Percentiles rank a stretch among this genome's conserved stretches.
Evolutionary conservation across 2,329 filamentous ascomycete species (phyloP).

Genomic region (Phialocephala subalpina): DNA sequence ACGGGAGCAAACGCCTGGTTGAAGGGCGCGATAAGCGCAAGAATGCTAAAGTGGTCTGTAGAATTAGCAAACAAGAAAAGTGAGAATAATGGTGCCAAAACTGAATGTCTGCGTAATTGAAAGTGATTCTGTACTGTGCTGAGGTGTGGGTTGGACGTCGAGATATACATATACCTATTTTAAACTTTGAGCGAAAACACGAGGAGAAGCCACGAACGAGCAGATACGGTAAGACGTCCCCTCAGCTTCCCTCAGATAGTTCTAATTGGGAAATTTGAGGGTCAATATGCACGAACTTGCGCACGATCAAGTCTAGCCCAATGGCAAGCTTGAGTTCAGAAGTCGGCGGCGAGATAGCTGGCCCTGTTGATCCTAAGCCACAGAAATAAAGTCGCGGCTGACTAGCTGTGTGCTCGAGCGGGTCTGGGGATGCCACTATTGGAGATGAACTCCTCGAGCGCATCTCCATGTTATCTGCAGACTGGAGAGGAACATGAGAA

Average conservation of each 20-base stretch:
- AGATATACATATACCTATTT: slow-evolving; percentile 10
- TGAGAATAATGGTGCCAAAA: background rate
- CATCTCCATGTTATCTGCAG: background rate
- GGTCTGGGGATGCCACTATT: background rate
- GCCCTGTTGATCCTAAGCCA: slow-evolving; percentile 16
- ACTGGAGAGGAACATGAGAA: slow-evolving; percentile 3
- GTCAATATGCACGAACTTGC: slow-evolving; percentile 12
- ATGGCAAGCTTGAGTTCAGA: slow-evolving; percentile 6
- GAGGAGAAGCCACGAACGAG: slow-evolving; percentile 15
- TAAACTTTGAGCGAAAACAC: background rate
- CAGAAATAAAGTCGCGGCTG: background rate
- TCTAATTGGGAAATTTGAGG: slow-evolving; percentile 10
- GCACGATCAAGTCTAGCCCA: slow-evolving; percentile 7
- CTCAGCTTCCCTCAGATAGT: slow-evolving; percentile 13
- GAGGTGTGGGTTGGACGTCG: background rate
- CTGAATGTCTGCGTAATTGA: background rate
- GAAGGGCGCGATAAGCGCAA: background rate
- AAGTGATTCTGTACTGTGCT: background rate
- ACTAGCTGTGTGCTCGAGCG: background rate
- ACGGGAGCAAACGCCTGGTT: slow-evolving; percentile 5
- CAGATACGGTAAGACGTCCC: slow-evolving; percentile 2
- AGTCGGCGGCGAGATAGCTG: background rate
- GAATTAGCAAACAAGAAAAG: slow-evolving; percentile 1
- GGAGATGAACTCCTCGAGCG: background rate
- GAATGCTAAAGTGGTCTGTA: background rate